Evolutionary conservation across 2,329 filamentous ascomycete genomes (phyloP), one percentile per base, ranked within the genome.

Genomic region (Clathrospora elynae): DNA sequence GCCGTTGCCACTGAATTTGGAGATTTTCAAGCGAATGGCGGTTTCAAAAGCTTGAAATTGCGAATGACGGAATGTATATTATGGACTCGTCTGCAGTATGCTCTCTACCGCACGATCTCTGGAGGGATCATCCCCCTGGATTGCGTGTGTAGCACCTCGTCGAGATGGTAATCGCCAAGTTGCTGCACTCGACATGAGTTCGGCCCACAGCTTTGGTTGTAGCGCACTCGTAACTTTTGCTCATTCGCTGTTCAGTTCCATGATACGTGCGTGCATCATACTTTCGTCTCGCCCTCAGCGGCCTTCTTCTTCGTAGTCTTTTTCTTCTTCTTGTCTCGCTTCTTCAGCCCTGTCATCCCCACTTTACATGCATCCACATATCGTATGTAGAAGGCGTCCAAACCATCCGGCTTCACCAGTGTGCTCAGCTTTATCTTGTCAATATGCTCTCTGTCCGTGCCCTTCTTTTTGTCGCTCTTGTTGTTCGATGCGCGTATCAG

Each of bases 301-400:
- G 84, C 87, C 74, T 75, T 78, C 70, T 79, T 84, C 75, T 86
- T 88, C 67, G 87, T 88, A 75, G 81, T 82, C 74, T 87, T 88
- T 56, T 85, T 84, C 79, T 89, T 92, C 71, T 87, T 95, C 64
- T 90, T 82, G 73, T 97, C 92, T 57, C 93, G 81, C 67, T 95
- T 96, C 82, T 96, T 97, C 73, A 99, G 68, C 6, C 86, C 85
- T 34, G 81, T 79, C 90, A 97, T 96, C 5, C 90, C 90, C 0
- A 79, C 76, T 75, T 95, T 96, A 73, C 91, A 96, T 3, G 90
- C 79, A 57, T 97, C 93, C 14, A 90, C 91, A 74, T 97, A 99
- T 36, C 82, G 79, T 19, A 77, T 74, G 69, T 90, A 99, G 66
- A 99, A 99, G 0, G 70, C 75, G 39, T 95, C 90, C 8, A 97